Percentiles rank a stretch among this genome's conserved stretches.
Evolutionary conservation across 768 basidiomycete genomes (phyloP).

Genomic region (Leucocoprinus leucothites): DNA sequence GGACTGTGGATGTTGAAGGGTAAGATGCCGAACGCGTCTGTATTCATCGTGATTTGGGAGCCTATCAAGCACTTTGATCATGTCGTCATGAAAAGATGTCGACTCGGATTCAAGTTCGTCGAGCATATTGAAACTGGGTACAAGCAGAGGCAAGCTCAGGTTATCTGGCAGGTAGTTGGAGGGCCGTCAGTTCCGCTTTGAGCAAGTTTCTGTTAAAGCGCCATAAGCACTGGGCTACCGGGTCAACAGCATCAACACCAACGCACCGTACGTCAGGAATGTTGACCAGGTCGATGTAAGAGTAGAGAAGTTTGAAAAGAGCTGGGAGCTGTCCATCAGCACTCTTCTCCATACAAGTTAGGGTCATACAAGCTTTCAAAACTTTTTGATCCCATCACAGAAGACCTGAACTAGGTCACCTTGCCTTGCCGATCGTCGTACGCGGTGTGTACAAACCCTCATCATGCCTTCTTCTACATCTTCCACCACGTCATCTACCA

Average conservation of each 20-base stretch:
- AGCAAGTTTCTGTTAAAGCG: too few relatives aligned
- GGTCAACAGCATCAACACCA: too few relatives aligned
- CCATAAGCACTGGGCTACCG: too few relatives aligned
- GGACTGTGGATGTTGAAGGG: constrained; percentile 40
- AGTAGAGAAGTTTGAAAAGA: background rate
- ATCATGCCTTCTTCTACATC: constrained; percentile 42
- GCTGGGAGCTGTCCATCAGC: background rate
- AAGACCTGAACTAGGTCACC: too few relatives aligned
- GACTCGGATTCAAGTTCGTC: constrained; percentile 27
- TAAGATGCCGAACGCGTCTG: constrained; percentile 56
- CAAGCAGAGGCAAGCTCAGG: background rate
- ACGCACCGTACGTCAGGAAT: too few relatives aligned
- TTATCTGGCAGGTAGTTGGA: constrained; percentile 6
- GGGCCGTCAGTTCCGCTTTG: too few relatives aligned
- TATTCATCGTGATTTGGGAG: constrained; percentile 60
- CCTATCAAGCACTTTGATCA: constrained; percentile 57
- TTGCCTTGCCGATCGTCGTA: background rate
- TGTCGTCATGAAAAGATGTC: constrained; percentile 45
- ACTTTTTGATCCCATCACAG: too few relatives aligned
- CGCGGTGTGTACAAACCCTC: constrained; percentile 17
- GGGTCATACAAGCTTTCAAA: too few relatives aligned
- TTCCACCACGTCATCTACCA: constrained; percentile 46
- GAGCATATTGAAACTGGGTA: constrained; percentile 16
- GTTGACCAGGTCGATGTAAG: too few relatives aligned
- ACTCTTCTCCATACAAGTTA: background rate